Conservation (phyloP, 352 stramenopile genomes). For the Phytopythium helicoides region DNA sequence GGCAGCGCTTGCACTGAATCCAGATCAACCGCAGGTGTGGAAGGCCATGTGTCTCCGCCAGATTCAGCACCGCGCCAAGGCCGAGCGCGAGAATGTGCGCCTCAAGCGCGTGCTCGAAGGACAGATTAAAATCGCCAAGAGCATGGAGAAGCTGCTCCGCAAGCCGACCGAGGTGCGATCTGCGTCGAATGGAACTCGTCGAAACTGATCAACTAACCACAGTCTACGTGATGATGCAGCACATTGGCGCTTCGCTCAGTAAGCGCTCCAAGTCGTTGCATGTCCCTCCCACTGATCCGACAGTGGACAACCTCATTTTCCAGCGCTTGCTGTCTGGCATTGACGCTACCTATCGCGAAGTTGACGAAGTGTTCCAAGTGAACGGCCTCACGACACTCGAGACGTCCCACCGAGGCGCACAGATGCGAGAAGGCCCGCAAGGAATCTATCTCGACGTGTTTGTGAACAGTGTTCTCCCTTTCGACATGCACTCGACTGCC, state of each 20-base stretch:
- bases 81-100: conserved; percentile 31
- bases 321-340: conserved; percentile 26
- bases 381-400: conserved; percentile 38
- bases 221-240: neutral
- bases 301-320: conserved; percentile 26
- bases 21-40: conserved; percentile 21
- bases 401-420: conserved; percentile 27
- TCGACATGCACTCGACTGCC: conserved; percentile 35
- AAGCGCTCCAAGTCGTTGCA: conserved; percentile 28
- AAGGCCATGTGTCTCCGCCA: conserved; percentile 27
- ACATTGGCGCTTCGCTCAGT: conserved; percentile 12
- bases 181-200: conserved; percentile 9
- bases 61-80: conserved; percentile 22
- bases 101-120: conserved; percentile 31
- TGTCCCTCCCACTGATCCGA: conserved; percentile 13
- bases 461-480: conserved; percentile 46
- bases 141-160: conserved; percentile 30
- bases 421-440: conserved; percentile 31
- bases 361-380: conserved; percentile 30
- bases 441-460: conserved; percentile 42
- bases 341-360: conserved; percentile 28
- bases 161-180: conserved; percentile 27
- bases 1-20: neutral
- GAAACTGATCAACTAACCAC: neutral
- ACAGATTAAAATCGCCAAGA: conserved; percentile 40